Evolutionary conservation across 768 basidiomycete genomes (phyloP).

Genomic region (Pleurotus citrinopileatus): DNA sequence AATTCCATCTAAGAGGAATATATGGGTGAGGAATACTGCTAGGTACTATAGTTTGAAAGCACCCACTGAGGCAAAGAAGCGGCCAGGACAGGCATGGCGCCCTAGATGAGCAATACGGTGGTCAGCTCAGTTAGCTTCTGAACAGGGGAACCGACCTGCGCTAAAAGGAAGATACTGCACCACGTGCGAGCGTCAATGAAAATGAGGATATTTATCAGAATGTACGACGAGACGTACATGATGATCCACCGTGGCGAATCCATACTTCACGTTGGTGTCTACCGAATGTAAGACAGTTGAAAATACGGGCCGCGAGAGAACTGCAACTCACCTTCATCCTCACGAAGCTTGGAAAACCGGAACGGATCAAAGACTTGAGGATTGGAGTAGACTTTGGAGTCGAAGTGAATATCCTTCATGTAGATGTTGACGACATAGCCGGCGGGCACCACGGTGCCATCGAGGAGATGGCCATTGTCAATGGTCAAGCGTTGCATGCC

Average conservation of each 20-base stretch:
- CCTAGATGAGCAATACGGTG: too few relatives aligned
- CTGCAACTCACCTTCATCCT: neutral
- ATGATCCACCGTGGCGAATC: slow-evolving; percentile 31
- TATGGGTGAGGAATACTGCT: neutral
- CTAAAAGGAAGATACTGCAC: slow-evolving; percentile 37
- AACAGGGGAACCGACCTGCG: too few relatives aligned
- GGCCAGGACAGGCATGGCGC: slow-evolving; percentile 34
- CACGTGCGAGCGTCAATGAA: slow-evolving; percentile 4
- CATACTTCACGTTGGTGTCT: slow-evolving; percentile 27
- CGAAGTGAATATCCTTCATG: slow-evolving; percentile 13
- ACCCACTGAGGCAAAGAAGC: slow-evolving; percentile 34
- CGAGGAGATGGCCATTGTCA: slow-evolving; percentile 11
- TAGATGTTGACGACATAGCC: slow-evolving; percentile 15
- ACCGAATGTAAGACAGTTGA: neutral
- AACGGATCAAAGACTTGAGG: slow-evolving; percentile 16
- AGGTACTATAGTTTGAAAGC: neutral
- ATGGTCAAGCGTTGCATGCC: slow-evolving; percentile 14
- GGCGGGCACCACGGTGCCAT: slow-evolving; percentile 14
- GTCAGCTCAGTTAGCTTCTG: too few relatives aligned
- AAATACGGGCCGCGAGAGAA: neutral
- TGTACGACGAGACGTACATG: slow-evolving; percentile 20
- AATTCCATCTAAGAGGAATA: slow-evolving; percentile 27
- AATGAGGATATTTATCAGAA: slow-evolving; percentile 11
- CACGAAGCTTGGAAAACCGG: slow-evolving; percentile 17
- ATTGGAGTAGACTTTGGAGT: slow-evolving; percentile 12